Percentiles rank a stretch among this genome's conserved stretches.
Conservation (phyloP, 2,329 filamentous ascomycete genomes). For the Sporothrix inflata region DNA sequence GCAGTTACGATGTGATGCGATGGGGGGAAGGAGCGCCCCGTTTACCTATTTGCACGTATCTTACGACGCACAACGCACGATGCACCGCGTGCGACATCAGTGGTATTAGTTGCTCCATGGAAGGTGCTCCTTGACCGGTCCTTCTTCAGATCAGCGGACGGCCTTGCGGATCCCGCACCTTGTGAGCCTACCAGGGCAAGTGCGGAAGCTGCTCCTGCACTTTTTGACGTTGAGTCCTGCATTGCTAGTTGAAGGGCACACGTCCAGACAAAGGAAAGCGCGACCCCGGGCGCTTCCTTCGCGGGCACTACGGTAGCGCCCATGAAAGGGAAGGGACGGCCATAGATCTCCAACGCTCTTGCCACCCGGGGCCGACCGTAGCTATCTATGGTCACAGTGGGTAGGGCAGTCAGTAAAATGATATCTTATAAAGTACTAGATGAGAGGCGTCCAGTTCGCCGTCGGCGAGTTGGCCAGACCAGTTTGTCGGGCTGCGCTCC, state of each 20-base stretch:
- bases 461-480: neutral
- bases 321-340: neutral
- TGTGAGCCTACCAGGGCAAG: neutral
- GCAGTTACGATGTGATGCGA: slow-evolving; percentile 2
- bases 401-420: slow-evolving; percentile 6
- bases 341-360: slow-evolving; percentile 25
- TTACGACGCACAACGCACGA: neutral
- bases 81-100: neutral
- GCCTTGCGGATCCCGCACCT: slow-evolving; percentile 27
- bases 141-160: slow-evolving; percentile 24
- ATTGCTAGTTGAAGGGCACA: neutral
- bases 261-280: slow-evolving; percentile 24
- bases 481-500: neutral
- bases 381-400: slow-evolving; percentile 15
- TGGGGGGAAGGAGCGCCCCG: neutral
- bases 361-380: neutral
- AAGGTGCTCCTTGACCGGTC: neutral
- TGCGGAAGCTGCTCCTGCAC: slow-evolving; percentile 9
- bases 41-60: neutral
- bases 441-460: neutral
- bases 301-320: slow-evolving; percentile 29
- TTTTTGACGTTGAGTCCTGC: neutral
- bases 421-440: slow-evolving; percentile 1
- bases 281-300: slow-evolving; percentile 27
- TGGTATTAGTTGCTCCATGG: neutral